Evolutionary conservation across 805 yeast species (phyloP), one percentile per base, ranked within the genome.

Genomic region (Myxozyma neglecta): DNA sequence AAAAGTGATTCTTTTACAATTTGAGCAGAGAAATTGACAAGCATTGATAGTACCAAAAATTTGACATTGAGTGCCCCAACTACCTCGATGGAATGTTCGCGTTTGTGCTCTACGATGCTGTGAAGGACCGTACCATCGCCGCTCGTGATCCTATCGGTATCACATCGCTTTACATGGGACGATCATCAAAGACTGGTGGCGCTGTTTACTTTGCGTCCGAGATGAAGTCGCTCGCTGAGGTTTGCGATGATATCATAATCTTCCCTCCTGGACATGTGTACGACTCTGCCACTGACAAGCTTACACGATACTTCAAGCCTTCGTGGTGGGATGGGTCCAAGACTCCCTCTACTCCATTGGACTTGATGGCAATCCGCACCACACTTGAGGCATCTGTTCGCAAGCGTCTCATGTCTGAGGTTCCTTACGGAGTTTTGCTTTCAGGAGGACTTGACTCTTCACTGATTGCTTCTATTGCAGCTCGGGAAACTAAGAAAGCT

Each of bases 351-450:
- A 82, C 83, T 62, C 90, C 86, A 48, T 89, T 88, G 50, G 96
- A 93, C 75, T 85, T 80, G 74, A 84, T 75, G 71, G 70, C 78
- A 62, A 83, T 94, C 64, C 87, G 97, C 77, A 88, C 86, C 71
- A 76, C 89, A 53, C 83, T 94, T 74, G 99, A 94, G 77, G 79
- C 88, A 79, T 91, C 99, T 53, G 99, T 94, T 59, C 88, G 99
- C 82, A 94, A 94, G 89, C 88, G 99, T 83, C 84, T 94, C 72
- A 94, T 94, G 99, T 94, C 98, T 59, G 99, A 94, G 81, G 99
- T 94, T 65, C 98, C 99, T 59, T 94, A 90, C 77, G 99, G 99
- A 80, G 99, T 94, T 51, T 81, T 94, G 70, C 81, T 94, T 69
- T 90, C 97, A 24, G 99, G 99, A 75, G 99, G 99, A 69, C 84